phyloP scores from a whole-genome alignment of 306 rosid genomes.

The Casuarina equisetifolia region DNA sequence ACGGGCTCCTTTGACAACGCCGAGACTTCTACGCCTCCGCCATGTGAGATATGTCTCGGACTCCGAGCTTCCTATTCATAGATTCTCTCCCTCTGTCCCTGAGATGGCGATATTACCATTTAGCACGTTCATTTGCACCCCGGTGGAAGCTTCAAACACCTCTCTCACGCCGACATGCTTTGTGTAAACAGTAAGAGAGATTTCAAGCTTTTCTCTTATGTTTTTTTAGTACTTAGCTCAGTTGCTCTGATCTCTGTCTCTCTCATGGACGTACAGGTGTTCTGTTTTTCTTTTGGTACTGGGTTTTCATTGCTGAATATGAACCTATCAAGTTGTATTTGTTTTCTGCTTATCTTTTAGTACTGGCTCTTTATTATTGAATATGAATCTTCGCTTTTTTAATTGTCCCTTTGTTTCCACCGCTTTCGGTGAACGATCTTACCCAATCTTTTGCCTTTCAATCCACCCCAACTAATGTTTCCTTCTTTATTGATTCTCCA shows the following conservation, averaged over 20 bases:
- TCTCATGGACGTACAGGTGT: background rate
- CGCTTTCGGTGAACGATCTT: constrained; percentile 16
- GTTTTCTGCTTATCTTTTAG: background rate
- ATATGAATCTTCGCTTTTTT: constrained; percentile 36
- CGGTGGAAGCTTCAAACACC: constrained; percentile 41
- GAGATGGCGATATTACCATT: constrained; percentile 22
- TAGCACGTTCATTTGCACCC: constrained; percentile 20
- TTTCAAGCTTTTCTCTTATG: constrained; percentile 20
- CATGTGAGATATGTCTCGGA: constrained; percentile 88
- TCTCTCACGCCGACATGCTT: constrained; percentile 37
- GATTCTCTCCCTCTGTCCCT: constrained; percentile 24
- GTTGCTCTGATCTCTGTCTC: constrained; percentile 19
- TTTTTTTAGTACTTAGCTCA: constrained; percentile 13
- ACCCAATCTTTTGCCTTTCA: background rate
- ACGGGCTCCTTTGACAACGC: constrained; percentile 46
- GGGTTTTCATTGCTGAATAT: constrained; percentile 10
- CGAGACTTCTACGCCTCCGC: constrained; percentile 52
- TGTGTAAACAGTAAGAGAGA: constrained; percentile 56
- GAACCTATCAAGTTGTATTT: constrained; percentile 29
- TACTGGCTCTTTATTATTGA: background rate
- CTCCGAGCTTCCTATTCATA: constrained; percentile 51
- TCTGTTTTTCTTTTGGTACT: background rate
- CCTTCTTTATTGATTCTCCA: constrained; percentile 15
- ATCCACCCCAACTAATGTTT: background rate
- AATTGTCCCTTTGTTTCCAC: constrained; percentile 37